Evolutionary conservation across 192 early-diverging fungal genomes (phyloP).

Genomic region (Coemansia sp.): DNA sequence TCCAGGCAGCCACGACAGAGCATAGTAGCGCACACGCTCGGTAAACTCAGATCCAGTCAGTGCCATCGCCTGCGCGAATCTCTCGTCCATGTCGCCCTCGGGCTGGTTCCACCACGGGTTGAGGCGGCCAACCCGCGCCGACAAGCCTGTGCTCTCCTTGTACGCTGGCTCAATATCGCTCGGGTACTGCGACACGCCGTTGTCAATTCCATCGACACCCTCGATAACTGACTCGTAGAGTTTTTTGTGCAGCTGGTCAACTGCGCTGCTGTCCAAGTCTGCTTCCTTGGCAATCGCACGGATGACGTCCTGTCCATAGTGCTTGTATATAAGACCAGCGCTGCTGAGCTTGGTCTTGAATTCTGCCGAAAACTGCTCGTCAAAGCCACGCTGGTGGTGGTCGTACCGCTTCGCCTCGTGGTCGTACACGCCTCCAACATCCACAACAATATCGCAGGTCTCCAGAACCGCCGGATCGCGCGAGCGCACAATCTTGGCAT

Average conservation of each 20-base stretch:
- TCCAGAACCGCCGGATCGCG: constrained; percentile 77
- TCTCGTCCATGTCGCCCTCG: constrained; percentile 68
- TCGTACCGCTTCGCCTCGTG: constrained; percentile 72
- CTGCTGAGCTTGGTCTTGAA: constrained; percentile 86
- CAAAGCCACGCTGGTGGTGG: constrained; percentile 94
- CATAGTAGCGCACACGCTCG: constrained; percentile 67
- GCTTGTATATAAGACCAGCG: constrained; percentile 97
- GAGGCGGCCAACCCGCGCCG: constrained; percentile 74
- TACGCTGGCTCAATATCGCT: constrained; percentile 75
- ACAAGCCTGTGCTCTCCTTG: constrained; percentile 76
- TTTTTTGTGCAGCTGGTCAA: constrained; percentile 75
- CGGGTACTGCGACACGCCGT: constrained; percentile 89
- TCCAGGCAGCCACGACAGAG: constrained; percentile 82
- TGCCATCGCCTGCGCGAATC: constrained; percentile 65
- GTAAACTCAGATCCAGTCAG: constrained; percentile 78
- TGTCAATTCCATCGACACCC: constrained; percentile 83
- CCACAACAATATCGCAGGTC: constrained; percentile 83
- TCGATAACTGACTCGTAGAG: constrained; percentile 82
- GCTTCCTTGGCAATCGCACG: constrained; percentile 26
- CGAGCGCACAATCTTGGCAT: constrained; percentile 71
- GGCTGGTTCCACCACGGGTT: constrained; percentile 96
- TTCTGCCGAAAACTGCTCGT: constrained; percentile 74
- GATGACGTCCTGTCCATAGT: constrained; percentile 87
- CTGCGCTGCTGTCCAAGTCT: constrained; percentile 47
- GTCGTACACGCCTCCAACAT: constrained; percentile 92